Evolutionary conservation across 1,139 yeast species (phyloP).

Genomic region (Spathaspora jeffriesii): DNA sequence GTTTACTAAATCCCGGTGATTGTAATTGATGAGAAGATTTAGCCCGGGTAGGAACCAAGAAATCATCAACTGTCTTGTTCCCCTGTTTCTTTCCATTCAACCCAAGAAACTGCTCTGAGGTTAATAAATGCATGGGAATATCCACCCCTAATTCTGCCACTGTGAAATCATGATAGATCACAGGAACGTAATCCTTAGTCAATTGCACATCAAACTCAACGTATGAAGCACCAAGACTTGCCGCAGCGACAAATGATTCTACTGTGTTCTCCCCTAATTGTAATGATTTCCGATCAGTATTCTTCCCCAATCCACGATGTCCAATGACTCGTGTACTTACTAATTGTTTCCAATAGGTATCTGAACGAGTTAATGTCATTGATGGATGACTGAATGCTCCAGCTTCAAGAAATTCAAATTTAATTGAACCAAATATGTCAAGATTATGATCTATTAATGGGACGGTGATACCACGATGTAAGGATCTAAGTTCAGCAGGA

Average conservation of each 20-base stretch:
- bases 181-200: slow-evolving; percentile 93
- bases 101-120: slow-evolving; percentile 85
- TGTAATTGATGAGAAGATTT: slow-evolving; percentile 40
- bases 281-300: slow-evolving; percentile 70
- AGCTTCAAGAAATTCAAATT: slow-evolving; percentile 74
- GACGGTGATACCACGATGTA: slow-evolving; percentile 66
- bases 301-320: slow-evolving; percentile 95
- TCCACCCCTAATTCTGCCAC: slow-evolving; percentile 98
- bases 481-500: slow-evolving; percentile 56
- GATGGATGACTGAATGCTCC: slow-evolving; percentile 75
- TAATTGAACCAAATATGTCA: slow-evolving; percentile 75
- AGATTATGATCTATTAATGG: slow-evolving; percentile 79
- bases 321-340: slow-evolving; percentile 94
- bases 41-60: slow-evolving; percentile 20
- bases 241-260: slow-evolving; percentile 95
- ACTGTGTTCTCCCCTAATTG: slow-evolving; percentile 97
- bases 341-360: slow-evolving; percentile 90
- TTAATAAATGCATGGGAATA: slow-evolving; percentile 92
- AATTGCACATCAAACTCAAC: slow-evolving; percentile 97
- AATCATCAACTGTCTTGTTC: slow-evolving; percentile 34
- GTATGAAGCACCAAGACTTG: slow-evolving; percentile 88
- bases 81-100: slow-evolving; percentile 27
- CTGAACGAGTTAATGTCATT: slow-evolving; percentile 68
- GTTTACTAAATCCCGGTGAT: slow-evolving; percentile 17
- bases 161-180: slow-evolving; percentile 90